A percentile compares a stretch with the other conserved stretches of the same genome.
phyloP scores from a whole-genome alignment of 306 rosid genomes.

The Vicia sativa region DNA sequence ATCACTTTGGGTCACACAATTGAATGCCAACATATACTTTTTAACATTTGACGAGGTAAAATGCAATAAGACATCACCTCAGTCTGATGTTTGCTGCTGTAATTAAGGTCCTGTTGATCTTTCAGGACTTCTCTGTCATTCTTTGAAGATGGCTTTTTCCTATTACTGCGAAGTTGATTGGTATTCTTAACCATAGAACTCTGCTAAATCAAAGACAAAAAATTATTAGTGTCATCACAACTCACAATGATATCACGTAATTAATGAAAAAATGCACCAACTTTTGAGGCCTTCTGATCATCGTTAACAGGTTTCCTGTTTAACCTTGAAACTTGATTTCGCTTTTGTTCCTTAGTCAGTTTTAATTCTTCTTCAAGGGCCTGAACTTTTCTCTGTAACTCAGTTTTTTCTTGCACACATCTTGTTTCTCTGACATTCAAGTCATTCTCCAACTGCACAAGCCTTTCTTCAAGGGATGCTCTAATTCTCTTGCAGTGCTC shows the following conservation, averaged over 20 bases:
- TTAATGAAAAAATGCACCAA: conserved; percentile 43
- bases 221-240: conserved; percentile 27
- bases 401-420: conserved; percentile 45
- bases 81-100: conserved; percentile 49
- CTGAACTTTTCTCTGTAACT: conserved; percentile 43
- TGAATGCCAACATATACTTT: conserved; percentile 9
- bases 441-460: conserved; percentile 56
- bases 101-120: conserved; percentile 49
- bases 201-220: conserved; percentile 48
- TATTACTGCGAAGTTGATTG: conserved; percentile 50
- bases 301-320: conserved; percentile 57
- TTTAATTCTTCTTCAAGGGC: conserved; percentile 57
- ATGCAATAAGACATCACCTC: conserved; percentile 58
- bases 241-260: conserved; percentile 36
- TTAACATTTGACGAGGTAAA: conserved; percentile 33
- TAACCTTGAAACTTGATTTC: conserved; percentile 43
- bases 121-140: conserved; percentile 55
- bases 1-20: background rate
- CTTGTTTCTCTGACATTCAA: conserved; percentile 47
- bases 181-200: conserved; percentile 59
- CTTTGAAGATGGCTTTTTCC: conserved; percentile 56
- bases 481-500: conserved; percentile 52
- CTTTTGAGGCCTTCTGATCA: conserved; percentile 62
- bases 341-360: conserved; percentile 53
- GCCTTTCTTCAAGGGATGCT: conserved; percentile 56